Percentiles rank a stretch among this genome's conserved stretches.
These are phyloP conservation scores for Calonectria pauciramosa DNA, from an alignment of 2,329 filamentous ascomycete species.

Conservation along the genomic window DNA sequence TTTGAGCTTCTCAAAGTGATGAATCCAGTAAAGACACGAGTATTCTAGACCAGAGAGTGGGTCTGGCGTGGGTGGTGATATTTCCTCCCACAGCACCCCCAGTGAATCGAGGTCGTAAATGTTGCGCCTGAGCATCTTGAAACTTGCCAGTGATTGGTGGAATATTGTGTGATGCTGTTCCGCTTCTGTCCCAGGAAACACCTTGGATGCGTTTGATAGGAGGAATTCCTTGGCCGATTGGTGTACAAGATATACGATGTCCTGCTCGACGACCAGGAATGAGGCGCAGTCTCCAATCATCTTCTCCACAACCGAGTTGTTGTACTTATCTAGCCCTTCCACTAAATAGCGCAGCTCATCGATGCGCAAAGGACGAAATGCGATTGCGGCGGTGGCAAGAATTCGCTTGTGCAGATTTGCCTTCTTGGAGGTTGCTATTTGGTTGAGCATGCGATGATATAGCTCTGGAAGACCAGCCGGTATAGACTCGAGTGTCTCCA, in stretches of 20 bases:
- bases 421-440: conserved; percentile 48
- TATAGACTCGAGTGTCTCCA: conserved; percentile 41
- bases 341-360: conserved; percentile 49
- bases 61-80: conserved; percentile 25
- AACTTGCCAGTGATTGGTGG: conserved; percentile 51
- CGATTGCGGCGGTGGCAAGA: conserved; percentile 47
- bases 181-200: conserved; percentile 47
- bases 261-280: conserved; percentile 52
- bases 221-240: conserved; percentile 61
- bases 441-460: conserved; percentile 55
- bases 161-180: conserved; percentile 50
- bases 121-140: conserved; percentile 48
- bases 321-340: conserved; percentile 21
- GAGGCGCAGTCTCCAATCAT: conserved; percentile 54
- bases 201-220: conserved; percentile 37
- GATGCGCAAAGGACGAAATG: conserved; percentile 54
- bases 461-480: conserved; percentile 52
- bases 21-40: conserved; percentile 39
- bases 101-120: conserved; percentile 48
- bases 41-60: conserved; percentile 32
- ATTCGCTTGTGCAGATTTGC: conserved; percentile 49
- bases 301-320: conserved; percentile 37
- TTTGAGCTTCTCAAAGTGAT: conserved; percentile 21
- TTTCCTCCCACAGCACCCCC: conserved; percentile 25
- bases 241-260: conserved; percentile 54